Evolutionary conservation across 345 rosid genomes (phyloP).

Genomic region (Laguncularia racemosa): DNA sequence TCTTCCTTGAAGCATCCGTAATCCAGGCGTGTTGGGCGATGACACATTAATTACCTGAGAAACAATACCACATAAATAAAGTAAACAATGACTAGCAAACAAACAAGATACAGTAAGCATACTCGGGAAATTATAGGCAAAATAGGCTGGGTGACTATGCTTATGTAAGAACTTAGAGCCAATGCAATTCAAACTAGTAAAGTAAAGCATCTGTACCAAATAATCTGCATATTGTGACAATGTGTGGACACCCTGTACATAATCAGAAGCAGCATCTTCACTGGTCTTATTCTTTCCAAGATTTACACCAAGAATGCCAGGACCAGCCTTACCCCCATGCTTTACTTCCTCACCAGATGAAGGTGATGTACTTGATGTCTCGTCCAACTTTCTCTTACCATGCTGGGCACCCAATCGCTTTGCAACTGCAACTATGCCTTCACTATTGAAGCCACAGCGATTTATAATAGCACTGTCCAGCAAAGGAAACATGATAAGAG

Average conservation of each 20-base stretch:
- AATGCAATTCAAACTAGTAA: conserved; percentile 5
- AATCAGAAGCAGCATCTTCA: conserved; percentile 91
- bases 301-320: conserved; percentile 96
- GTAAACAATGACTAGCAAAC: not conserved
- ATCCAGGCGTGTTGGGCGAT: conserved; percentile 93
- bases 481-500: conserved; percentile 9
- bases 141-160: not conserved
- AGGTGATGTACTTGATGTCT: conserved; percentile 64
- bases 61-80: conserved; percentile 3
- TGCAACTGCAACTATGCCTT: conserved; percentile 94
- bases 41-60: conserved; percentile 90
- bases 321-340: conserved; percentile 97
- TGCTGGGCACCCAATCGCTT: conserved; percentile 96
- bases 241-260: conserved; percentile 97
- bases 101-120: not conserved
- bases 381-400: conserved; percentile 89
- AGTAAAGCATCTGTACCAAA: conserved; percentile 45
- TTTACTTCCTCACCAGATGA: conserved; percentile 42
- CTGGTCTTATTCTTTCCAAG: conserved; percentile 97
- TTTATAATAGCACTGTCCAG: conserved; percentile 83
- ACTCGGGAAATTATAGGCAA: too few species aligned
- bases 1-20: conserved; percentile 96
- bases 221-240: conserved; percentile 96
- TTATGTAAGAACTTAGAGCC: not conserved
- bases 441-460: conserved; percentile 93